Percentiles rank a stretch among this genome's conserved stretches.
Evolutionary conservation across 1,284 basidiomycete genomes (phyloP).

Genomic region (Phenoliferia sp.): DNA sequence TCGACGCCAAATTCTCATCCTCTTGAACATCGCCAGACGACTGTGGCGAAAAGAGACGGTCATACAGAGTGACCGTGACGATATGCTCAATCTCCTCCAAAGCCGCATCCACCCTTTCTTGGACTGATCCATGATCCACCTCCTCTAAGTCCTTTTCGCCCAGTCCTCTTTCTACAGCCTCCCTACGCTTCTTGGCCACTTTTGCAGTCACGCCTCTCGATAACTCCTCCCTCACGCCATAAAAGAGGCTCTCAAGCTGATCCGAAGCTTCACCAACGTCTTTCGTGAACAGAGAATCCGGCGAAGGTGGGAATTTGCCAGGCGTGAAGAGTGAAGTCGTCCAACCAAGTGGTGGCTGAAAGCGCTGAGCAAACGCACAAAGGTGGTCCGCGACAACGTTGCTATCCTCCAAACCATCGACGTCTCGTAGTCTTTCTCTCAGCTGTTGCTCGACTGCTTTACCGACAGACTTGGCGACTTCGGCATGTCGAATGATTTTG

Average conservation of each 20-base stretch:
- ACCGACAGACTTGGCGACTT: slow-evolving; percentile 10
- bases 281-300: not conserved
- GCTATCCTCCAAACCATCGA: slow-evolving; percentile 12
- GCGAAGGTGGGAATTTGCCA: not conserved
- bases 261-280: slow-evolving; percentile 8
- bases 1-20: slow-evolving; percentile 78
- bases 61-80: slow-evolving; percentile 23
- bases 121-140: slow-evolving; percentile 22
- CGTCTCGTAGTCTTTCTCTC: not conserved
- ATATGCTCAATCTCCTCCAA: slow-evolving; percentile 31
- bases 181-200: too few species aligned
- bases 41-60: slow-evolving; percentile 55
- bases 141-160: not conserved
- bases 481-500: slow-evolving; percentile 12
- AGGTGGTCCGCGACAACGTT: slow-evolving; percentile 4
- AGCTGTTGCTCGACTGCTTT: slow-evolving; percentile 3
- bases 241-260: slow-evolving; percentile 18
- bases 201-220: slow-evolving; percentile 9
- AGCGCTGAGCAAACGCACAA: slow-evolving; percentile 9
- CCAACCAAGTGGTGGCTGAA: slow-evolving; percentile 4
- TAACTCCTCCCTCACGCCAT: slow-evolving; percentile 14
- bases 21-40: slow-evolving; percentile 74
- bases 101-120: slow-evolving; percentile 25
- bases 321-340: not conserved
- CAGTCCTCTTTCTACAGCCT: too few species aligned